Base-by-base conservation (phyloP, 2,329 filamentous ascomycete genomes). In the Neoscytalidium dimidiatum region DNA sequence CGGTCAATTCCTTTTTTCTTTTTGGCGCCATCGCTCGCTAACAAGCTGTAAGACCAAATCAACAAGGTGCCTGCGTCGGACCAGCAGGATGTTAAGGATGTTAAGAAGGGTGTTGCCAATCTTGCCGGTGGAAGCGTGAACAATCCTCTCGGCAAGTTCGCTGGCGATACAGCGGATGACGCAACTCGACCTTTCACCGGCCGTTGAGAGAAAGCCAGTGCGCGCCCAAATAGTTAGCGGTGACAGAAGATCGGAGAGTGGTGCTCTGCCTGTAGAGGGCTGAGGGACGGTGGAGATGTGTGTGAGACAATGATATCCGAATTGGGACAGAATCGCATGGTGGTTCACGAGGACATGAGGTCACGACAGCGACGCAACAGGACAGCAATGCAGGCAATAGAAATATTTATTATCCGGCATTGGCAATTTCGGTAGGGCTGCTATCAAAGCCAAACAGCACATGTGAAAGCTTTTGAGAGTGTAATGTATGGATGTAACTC, bases 21-120 rank as follows among this genome's bases (percentile, higher is more conserved):
- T 26, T 49, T n/a, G n/a, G 19, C 19, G 21, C 17, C 38, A 8
- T 23, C 6, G 4, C 3, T 31, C 33, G 28, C 68, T 69, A 13
- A 70, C 57, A n/a, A 7, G n/a, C 5, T 21, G 17, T 26, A 62
- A 78, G 76, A 75, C 67, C 73, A 75, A 64, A 74, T 78, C 69
- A 71, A 73, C 70, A 78, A 78, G 69, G 67, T 78, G 65, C 76
- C 76, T 31, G 70, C 72, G 43, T 76, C 76, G 17, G 75, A 78
- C 67, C 74, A 77, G 66, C 68, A 77, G 68, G 70, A 78, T 53
- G 62, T 78, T 70, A 74, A 77, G 64, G 67, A 75, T 58, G 61
- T 77, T 69, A 77, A 77, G 70, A 73, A 75, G 52, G 72, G 74
- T 31, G 63, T 78, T 52, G 71, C 73, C 63, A 77, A 76, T 64